Evolutionary conservation across 495 filamentous ascomycete genomes (phyloP).

Genomic region (Aspergillus funiculosus): DNA sequence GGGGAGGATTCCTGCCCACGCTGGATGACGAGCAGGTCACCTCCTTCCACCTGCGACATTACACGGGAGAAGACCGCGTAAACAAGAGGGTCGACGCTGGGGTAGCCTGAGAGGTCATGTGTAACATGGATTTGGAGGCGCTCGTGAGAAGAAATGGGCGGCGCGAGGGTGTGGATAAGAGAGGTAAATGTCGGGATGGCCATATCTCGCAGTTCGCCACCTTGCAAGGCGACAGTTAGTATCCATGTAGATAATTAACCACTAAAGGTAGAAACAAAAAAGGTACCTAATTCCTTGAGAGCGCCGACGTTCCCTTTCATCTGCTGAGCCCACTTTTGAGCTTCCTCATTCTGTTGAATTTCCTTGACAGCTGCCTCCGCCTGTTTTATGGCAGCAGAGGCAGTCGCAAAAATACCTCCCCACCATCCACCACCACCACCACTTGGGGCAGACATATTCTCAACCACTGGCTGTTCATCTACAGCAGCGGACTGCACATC

Average conservation of each 20-base stretch:
- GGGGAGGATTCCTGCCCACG: constrained; percentile 78
- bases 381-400: constrained; percentile 80
- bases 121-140: constrained; percentile 97
- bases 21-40: constrained; percentile 94
- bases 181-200: constrained; percentile 93
- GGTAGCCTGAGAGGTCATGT: constrained; percentile 90
- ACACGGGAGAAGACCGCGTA: constrained; percentile 91
- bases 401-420: constrained; percentile 70
- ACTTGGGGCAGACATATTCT: constrained; percentile 24
- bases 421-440: constrained; percentile 76
- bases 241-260: neutral
- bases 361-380: constrained; percentile 91
- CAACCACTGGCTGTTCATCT: constrained; percentile 23
- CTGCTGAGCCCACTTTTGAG: constrained; percentile 91
- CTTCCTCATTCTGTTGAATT: constrained; percentile 93
- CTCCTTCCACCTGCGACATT: constrained; percentile 97
- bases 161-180: constrained; percentile 89
- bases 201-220: constrained; percentile 80
- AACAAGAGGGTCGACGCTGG: constrained; percentile 87
- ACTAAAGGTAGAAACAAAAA: neutral
- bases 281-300: constrained; percentile 70
- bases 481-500: constrained; percentile 33
- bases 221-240: constrained; percentile 40
- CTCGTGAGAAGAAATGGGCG: constrained; percentile 95
- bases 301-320: constrained; percentile 87